phyloP scores from a whole-genome alignment of 1,284 basidiomycete genomes.

The Ceratobasidium theobromae region DNA sequence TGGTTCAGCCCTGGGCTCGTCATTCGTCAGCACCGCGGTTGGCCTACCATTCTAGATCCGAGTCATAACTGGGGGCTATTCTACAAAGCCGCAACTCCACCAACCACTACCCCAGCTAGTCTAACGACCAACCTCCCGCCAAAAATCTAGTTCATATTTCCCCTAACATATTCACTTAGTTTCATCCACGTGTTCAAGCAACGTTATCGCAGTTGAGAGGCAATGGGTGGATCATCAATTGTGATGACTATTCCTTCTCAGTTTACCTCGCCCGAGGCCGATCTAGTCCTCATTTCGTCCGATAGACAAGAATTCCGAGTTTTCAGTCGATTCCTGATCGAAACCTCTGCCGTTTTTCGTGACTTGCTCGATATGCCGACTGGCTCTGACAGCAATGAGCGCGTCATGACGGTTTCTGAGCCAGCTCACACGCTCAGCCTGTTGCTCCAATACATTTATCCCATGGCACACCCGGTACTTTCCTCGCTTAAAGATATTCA shows the following conservation, averaged over 20 bases:
- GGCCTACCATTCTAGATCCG: not conserved
- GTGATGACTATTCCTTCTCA: not conserved
- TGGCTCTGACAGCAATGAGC: conserved; percentile 2
- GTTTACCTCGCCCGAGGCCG: conserved; percentile 32
- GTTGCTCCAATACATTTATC: conserved; percentile 31
- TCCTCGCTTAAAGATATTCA: conserved; percentile 23
- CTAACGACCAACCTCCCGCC: not conserved
- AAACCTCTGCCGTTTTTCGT: conserved; percentile 28
- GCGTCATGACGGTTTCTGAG: conserved; percentile 27
- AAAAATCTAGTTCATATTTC: too few relatives aligned
- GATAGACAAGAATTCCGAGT: conserved; percentile 24
- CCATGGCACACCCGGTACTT: conserved; percentile 18
- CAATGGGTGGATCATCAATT: conserved; percentile 7
- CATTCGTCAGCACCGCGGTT: conserved; percentile 5
- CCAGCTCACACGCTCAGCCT: conserved; percentile 17
- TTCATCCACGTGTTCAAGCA: not conserved
- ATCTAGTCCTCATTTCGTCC: conserved; percentile 27
- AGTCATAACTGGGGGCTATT: not conserved
- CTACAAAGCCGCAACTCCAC: conserved; percentile 8
- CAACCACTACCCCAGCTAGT: not conserved
- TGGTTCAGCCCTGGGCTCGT: conserved; percentile 12
- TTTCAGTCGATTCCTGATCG: conserved; percentile 30
- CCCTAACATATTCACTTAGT: not conserved
- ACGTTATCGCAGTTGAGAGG: not conserved
- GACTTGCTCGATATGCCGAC: conserved; percentile 27